Base-by-base conservation (phyloP, 768 basidiomycete species). In the Tricholoma saponaceum region DNA sequence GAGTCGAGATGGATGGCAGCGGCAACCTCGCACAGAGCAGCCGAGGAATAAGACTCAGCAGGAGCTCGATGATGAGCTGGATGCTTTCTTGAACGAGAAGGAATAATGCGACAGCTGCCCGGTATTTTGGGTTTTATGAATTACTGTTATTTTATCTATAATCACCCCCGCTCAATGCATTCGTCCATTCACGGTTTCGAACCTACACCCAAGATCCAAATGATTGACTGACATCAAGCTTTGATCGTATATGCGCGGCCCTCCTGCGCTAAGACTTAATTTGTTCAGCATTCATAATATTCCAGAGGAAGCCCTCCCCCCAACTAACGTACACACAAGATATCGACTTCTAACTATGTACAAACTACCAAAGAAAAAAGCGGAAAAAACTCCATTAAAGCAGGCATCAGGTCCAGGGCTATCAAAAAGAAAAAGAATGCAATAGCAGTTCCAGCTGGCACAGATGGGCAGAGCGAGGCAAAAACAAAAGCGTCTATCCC, bases 41-140 rank as follows among this genome's bases (percentile, higher is more conserved):
- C 75, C 78, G 10, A 74, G 78, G 22, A 78, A 69, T 57, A 84
- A 83, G 70, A 89, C 83, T 0, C 85, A 85, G 66, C 82, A 88
- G 70, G 89, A 93, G 63, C 75, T 94, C 35, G 91, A 94, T 60
- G 89, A 86, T 51, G 91, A 94, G 65, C 74, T 93, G 49, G 91
- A 93, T 30, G 86, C 87, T 14, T 92, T 92, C 70, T 69, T 90
- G 61, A 83, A 82, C 25, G 76, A 78, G 60, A 76, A 76, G 62
- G 71, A 76, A 57, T 79, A 64, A 67, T 50, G 16, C n/a, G 28
- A 39, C 6, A 1, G n/a, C n/a, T n/a, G n/a, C n/a, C 13, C 14
- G 22, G 2, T 33, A 43, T 23, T 23, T 13, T 26, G 6, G 22
- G 16, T 9, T 50, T 30, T 9, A 50, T 51, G 49, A 35, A 46